Base-by-base conservation (phyloP, 768 basidiomycete species). In the Pholiota conissans region DNA sequence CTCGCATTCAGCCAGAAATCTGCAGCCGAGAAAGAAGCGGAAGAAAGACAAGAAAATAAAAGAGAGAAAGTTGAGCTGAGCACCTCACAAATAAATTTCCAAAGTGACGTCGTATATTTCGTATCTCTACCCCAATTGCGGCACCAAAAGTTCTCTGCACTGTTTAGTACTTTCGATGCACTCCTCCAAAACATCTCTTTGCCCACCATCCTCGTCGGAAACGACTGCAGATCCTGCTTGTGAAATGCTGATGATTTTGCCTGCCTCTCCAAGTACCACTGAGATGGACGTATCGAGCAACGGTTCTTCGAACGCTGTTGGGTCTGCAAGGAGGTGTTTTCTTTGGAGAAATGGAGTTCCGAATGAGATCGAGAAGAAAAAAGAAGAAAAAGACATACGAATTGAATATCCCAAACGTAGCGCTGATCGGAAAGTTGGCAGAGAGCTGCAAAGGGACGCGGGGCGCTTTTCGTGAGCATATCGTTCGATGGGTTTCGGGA, bases 301-400 rank as follows among this genome's bases (percentile, higher is more conserved):
- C 0, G 92, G 90, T 62, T 94, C 89, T 73, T 98, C 96, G 69
- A 96, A 97, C 1, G 93, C 79, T 0, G 93, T 90, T 0, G 94
- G 91, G 71, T 98, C 96, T 0, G 87, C 78, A 3, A 98, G 74
- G 9, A 95, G 69, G 24, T 83, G 76, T 49, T 82, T 81, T 29
- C 89, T 91, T 63, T 45, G 20, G 7, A 11, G 2, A 58, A 14
- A 30, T 42, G 29, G 20, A 48, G 49, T 26, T 29, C 8, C 20
- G 28, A 52, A 60, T 42, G 37, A 6, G 26, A 28, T 5, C 1
- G 14, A n/a, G n/a, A 20, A n/a, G 58, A 54, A 47, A 57, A 49
- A 24, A 40, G 40, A 18, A 55, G 40, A 45, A 16, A 7, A 24
- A 53, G 11, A 78, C 89, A 55, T 61, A 92, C 91, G 83, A 81